These are phyloP conservation scores for Babesia gibsoni DNA, from an alignment of 169 alveolate genomes.

Conservation along the genomic window DNA sequence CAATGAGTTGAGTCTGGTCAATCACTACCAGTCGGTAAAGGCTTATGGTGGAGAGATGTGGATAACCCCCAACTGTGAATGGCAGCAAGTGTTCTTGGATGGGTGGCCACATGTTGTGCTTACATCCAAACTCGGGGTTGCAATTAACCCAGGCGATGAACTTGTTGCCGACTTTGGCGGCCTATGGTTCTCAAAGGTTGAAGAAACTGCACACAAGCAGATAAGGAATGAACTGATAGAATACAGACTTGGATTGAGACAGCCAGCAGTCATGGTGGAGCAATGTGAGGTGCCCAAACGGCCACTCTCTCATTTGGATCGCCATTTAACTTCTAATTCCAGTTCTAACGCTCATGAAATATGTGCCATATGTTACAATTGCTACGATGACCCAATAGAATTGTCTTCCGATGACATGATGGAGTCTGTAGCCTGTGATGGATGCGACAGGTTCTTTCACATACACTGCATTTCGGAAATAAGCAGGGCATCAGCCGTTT, in stretches of 20 bases:
- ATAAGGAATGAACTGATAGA: slow-evolving; percentile 71
- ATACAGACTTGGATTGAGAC: slow-evolving; percentile 53
- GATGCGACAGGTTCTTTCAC: slow-evolving; percentile 76
- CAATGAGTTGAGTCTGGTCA: slow-evolving; percentile 86
- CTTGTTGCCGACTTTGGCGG: slow-evolving; percentile 89
- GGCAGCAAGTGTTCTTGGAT: slow-evolving; percentile 85
- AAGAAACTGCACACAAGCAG: slow-evolving; percentile 73
- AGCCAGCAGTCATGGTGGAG: neutral
- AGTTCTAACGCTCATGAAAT: neutral
- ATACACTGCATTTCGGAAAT: slow-evolving; percentile 52
- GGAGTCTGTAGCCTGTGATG: slow-evolving; percentile 72
- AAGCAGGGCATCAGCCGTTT: slow-evolving; percentile 22
- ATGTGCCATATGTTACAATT: slow-evolving; percentile 17
- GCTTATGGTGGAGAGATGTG: slow-evolving; percentile 79
- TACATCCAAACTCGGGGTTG: slow-evolving; percentile 77
- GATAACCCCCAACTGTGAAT: slow-evolving; percentile 80
- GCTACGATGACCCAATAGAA: neutral
- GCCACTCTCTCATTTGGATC: slow-evolving; percentile 4
- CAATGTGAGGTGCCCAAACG: slow-evolving; percentile 21
- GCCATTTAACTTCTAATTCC: neutral
- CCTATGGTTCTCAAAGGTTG: slow-evolving; percentile 85
- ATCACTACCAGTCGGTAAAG: slow-evolving; percentile 81
- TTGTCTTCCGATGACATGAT: neutral
- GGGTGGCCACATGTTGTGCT: slow-evolving; percentile 88
- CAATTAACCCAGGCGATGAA: slow-evolving; percentile 86